Evolutionary conservation across 2,329 filamentous ascomycete species (phyloP).

Genomic region (Fusarium nurragi): DNA sequence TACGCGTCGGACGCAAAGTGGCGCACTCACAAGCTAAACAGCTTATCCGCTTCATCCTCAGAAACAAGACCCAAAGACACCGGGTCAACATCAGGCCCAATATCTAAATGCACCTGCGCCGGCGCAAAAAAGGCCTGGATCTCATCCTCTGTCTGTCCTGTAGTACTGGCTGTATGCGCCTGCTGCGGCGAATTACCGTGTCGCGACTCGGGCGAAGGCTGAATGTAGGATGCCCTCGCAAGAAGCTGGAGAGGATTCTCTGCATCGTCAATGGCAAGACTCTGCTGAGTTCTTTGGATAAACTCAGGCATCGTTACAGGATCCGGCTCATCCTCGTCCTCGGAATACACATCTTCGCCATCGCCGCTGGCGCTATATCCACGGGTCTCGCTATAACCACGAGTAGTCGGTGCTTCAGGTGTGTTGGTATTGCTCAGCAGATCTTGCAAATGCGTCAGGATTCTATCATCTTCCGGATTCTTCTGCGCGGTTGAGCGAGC

Average conservation of each 20-base stretch:
- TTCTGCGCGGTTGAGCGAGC: constrained; percentile 57
- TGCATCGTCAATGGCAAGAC: constrained; percentile 73
- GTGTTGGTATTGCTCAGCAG: constrained; percentile 49
- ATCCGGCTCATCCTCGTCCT: constrained; percentile 46
- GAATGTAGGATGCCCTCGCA: constrained; percentile 75
- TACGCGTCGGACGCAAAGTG: background rate
- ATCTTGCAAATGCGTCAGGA: constrained; percentile 55
- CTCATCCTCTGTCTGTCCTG: constrained; percentile 52
- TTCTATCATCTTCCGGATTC: constrained; percentile 56
- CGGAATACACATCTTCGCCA: constrained; percentile 47
- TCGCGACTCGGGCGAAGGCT: constrained; percentile 57
- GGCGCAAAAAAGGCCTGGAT: constrained; percentile 74
- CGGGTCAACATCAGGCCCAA: constrained; percentile 72
- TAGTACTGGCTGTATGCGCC: constrained; percentile 33
- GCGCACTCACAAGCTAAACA: constrained; percentile 69
- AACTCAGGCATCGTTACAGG: constrained; percentile 41
- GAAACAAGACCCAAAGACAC: constrained; percentile 76
- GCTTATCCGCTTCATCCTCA: constrained; percentile 68
- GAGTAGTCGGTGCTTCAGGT: constrained; percentile 31
- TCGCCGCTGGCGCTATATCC: constrained; percentile 24
- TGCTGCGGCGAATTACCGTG: constrained; percentile 43
- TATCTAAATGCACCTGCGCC: constrained; percentile 69
- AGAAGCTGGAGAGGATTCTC: constrained; percentile 80
- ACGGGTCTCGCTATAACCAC: background rate
- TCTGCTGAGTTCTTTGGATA: constrained; percentile 55